These are phyloP conservation scores for Helicostylum pulchrum DNA, from an alignment of 192 early-diverging fungal genomes.

Conservation along the genomic window DNA sequence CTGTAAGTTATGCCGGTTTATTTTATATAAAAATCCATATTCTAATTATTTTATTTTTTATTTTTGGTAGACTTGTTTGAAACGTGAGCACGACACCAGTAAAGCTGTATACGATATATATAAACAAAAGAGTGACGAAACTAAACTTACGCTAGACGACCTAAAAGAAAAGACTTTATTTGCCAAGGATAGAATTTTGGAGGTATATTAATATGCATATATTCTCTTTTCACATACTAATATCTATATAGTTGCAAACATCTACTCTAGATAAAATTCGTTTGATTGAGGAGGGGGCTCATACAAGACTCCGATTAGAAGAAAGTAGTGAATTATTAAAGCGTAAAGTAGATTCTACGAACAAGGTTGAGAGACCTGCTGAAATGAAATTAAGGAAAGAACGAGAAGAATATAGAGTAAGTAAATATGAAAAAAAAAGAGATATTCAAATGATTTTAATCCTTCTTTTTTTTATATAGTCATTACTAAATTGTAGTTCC, in stretches of 20 bases:
- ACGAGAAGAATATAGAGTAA: constrained; percentile 44
- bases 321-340: constrained; percentile 66
- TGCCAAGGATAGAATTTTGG: constrained; percentile 48
- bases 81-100: constrained; percentile 16
- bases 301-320: constrained; percentile 53
- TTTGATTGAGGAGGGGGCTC: constrained; percentile 32
- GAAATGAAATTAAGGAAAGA: constrained; percentile 60
- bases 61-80: constrained; percentile 8
- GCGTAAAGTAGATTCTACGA: constrained; percentile 55
- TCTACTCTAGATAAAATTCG: constrained; percentile 19
- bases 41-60: background rate
- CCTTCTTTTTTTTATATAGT: constrained; percentile 43
- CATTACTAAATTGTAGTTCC: constrained; percentile 85
- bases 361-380: constrained; percentile 56
- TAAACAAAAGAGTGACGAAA: constrained; percentile 20
- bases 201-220: constrained; percentile 40
- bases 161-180: constrained; percentile 56
- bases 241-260: constrained; percentile 11
- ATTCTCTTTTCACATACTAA: constrained; percentile 2
- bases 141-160: constrained; percentile 28
- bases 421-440: background rate
- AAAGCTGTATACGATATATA: constrained; percentile 14
- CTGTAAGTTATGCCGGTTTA: constrained; percentile 28
- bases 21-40: background rate
- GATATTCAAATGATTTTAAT: constrained; percentile 12